These are phyloP conservation scores for Orobanche coerulescens DNA, from an alignment of 257 asterid species.

Conservation along the genomic window DNA sequence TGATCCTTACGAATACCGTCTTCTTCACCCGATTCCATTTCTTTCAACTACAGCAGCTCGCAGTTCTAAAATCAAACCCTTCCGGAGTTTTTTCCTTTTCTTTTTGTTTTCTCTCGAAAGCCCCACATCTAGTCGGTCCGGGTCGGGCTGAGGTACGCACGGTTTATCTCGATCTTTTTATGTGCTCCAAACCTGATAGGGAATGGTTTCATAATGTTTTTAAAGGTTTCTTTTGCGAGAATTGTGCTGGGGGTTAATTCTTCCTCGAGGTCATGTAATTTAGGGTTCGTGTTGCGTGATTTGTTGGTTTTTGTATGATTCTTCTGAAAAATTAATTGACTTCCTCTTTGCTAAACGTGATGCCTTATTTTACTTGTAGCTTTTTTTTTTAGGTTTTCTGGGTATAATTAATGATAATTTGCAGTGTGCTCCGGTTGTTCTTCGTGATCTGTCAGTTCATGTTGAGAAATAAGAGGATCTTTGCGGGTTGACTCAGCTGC, in stretches of 20 bases:
- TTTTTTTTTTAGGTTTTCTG: not conserved
- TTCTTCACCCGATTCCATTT: not conserved
- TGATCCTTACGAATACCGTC: not conserved
- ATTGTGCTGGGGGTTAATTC: slow-evolving; percentile 14
- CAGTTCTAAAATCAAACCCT: slow-evolving; percentile 16
- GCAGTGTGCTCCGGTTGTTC: not conserved
- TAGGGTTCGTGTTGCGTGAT: slow-evolving; percentile 18
- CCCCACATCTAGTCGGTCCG: slow-evolving; percentile 12
- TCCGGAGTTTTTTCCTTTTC: slow-evolving; percentile 18
- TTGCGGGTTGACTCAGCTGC: slow-evolving; percentile 12
- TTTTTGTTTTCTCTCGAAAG: not conserved
- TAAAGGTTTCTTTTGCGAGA: slow-evolving; percentile 18
- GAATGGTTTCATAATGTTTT: not conserved
- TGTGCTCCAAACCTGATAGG: not conserved
- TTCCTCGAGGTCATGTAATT: slow-evolving; percentile 5
- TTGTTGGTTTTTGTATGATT: slow-evolving; percentile 1
- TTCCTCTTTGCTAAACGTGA: not conserved
- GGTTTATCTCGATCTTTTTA: not conserved
- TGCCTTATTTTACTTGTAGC: not conserved
- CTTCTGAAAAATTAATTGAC: not conserved
- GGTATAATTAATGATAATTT: not conserved
- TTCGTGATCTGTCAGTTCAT: slow-evolving; percentile 11
- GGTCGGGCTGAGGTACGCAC: slow-evolving; percentile 23
- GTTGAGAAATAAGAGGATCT: not conserved
- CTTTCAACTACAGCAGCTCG: not conserved